Percentiles rank a stretch among this genome's conserved stretches.
Evolutionary conservation across 306 rosid species (phyloP).

Genomic region (Rosa rugosa): DNA sequence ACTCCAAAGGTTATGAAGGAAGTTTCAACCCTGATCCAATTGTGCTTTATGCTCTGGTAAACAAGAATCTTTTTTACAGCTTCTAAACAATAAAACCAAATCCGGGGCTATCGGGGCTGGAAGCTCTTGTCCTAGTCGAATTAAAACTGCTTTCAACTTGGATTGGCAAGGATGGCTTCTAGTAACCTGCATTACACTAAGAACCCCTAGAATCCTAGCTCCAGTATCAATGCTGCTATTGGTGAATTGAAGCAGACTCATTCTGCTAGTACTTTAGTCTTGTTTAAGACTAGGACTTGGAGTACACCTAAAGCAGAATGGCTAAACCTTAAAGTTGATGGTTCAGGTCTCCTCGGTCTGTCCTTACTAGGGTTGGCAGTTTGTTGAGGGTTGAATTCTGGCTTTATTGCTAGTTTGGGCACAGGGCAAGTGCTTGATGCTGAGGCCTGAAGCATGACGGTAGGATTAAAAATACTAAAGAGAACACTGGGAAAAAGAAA

Average conservation of each 20-base stretch:
- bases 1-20: not conserved
- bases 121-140: not conserved
- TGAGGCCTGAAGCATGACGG: not conserved
- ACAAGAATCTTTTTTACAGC: not conserved
- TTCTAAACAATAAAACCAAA: too few relatives aligned
- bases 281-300: not conserved
- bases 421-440: not conserved
- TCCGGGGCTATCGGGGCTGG: not conserved
- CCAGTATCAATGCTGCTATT: not conserved
- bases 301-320: not conserved
- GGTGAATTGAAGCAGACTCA: not conserved
- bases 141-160: not conserved
- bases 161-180: not conserved
- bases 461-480: not conserved
- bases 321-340: too few relatives aligned
- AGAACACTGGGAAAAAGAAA: not conserved
- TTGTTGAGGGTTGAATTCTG: not conserved
- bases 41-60: not conserved
- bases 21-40: not conserved
- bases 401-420: not conserved
- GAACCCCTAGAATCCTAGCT: not conserved
- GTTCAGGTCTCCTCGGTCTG: not conserved
- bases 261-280: not conserved
- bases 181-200: not conserved
- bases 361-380: not conserved